phyloP scores from a whole-genome alignment of 2,329 filamentous ascomycete genomes.

The Trichoderma atrobrunneum region DNA sequence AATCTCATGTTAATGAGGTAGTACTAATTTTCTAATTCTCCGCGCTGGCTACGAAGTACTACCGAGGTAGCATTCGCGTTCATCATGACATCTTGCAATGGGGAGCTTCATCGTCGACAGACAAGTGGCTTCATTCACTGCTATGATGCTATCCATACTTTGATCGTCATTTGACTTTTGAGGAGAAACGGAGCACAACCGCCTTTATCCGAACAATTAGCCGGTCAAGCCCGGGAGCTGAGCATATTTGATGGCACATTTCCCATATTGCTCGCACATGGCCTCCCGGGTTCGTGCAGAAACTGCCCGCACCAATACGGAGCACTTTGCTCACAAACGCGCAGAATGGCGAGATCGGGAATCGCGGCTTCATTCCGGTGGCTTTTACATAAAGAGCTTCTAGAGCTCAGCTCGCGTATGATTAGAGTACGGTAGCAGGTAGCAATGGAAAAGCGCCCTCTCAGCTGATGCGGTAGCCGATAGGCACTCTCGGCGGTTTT shows the following conservation, averaged over 20 bases:
- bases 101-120: not conserved
- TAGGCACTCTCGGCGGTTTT: not conserved
- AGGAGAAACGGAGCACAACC: not conserved
- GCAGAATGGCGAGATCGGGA: not conserved
- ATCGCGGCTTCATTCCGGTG: constrained; percentile 16
- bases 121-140: not conserved
- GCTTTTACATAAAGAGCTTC: not conserved
- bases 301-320: not conserved
- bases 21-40: not conserved
- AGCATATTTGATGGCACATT: constrained; percentile 9
- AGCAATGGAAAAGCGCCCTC: not conserved
- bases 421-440: too few relatives aligned
- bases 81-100: not conserved
- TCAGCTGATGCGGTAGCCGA: constrained; percentile 3
- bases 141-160: not conserved
- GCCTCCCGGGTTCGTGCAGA: not conserved
- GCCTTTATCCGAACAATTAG: not conserved
- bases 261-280: not conserved
- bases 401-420: not conserved
- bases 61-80: not conserved
- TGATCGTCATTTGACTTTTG: not conserved
- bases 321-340: not conserved
- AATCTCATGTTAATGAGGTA: not conserved
- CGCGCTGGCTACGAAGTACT: not conserved
- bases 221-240: not conserved